A percentile compares a stretch with the other conserved stretches of the same genome.
Evolutionary conservation across 345 rosid species (phyloP).

Genomic region (Eucalyptus decipiens): DNA sequence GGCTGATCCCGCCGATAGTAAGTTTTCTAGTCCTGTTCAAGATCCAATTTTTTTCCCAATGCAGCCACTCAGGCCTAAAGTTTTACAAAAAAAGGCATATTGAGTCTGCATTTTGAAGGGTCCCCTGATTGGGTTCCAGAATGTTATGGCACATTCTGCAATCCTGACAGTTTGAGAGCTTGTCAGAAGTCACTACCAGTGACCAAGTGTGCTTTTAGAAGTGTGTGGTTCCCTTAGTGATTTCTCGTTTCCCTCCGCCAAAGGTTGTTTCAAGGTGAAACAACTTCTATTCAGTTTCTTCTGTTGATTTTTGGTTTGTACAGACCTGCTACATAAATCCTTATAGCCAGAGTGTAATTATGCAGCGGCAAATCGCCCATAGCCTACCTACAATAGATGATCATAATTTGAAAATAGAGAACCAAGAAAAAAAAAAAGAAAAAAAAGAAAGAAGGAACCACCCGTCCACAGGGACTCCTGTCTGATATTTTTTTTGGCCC

Average conservation of each 20-base stretch:
- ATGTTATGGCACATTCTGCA: constrained; percentile 70
- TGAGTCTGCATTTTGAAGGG: constrained; percentile 42
- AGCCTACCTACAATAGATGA: constrained; percentile 5
- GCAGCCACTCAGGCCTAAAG: constrained; percentile 78
- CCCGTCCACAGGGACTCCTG: constrained; percentile 29
- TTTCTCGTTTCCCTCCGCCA: constrained; percentile 14
- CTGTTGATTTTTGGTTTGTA: constrained; percentile 41
- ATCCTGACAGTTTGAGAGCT: background rate
- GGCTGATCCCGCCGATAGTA: background rate
- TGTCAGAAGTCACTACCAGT: background rate
- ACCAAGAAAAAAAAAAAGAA: background rate
- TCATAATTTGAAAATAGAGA: background rate
- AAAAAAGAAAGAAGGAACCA: constrained; percentile 26
- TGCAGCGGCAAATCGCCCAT: constrained; percentile 48
- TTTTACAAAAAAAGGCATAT: constrained; percentile 51
- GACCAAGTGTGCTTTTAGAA: constrained; percentile 21
- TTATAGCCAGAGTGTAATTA: constrained; percentile 44
- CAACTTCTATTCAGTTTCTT: constrained; percentile 10
- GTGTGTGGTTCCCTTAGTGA: constrained; percentile 27
- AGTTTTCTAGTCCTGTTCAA: background rate
- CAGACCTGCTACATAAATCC: constrained; percentile 28
- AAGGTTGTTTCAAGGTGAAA: background rate
- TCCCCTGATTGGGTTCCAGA: constrained; percentile 32
- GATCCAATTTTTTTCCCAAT: constrained; percentile 12
- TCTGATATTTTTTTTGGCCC: background rate